A percentile compares a stretch with the other conserved stretches of the same genome.
Conservation (phyloP, 352 stramenopile genomes). For the Globisporangium nodosum region DNA sequence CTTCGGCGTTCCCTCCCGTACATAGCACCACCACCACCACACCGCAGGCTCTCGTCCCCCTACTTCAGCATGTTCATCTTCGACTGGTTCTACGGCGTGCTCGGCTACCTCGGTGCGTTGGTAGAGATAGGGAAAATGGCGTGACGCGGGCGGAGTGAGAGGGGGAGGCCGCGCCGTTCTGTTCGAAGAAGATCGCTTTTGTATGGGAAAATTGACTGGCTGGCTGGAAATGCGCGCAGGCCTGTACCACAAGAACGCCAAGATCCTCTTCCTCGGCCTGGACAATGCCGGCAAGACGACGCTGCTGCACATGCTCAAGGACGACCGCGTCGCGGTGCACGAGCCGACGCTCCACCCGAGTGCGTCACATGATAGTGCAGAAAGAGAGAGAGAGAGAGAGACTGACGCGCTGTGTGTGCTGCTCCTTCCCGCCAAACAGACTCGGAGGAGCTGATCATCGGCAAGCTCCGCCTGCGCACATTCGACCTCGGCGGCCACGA, state of each 20-base stretch:
- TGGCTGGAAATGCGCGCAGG: conserved; percentile 46
- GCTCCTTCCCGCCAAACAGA: conserved; percentile 28
- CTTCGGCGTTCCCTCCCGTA: conserved; percentile 1
- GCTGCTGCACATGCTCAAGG: conserved; percentile 99
- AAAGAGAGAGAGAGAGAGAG: not conserved
- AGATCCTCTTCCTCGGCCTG: conserved; percentile 99
- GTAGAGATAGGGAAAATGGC: too few relatives aligned
- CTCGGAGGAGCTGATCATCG: conserved; percentile 91
- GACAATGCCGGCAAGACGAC: conserved; percentile 99
- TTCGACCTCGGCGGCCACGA: conserved; percentile 99
- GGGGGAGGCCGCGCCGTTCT: too few relatives aligned
- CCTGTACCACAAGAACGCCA: conserved; percentile 99
- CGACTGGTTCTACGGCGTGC: conserved; percentile 94
- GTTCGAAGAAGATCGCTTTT: not conserved
- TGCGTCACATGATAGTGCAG: conserved; percentile 17
- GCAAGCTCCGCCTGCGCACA: conserved; percentile 98
- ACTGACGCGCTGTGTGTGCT: conserved; percentile 2
- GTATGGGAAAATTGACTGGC: not conserved
- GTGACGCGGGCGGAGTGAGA: too few relatives aligned
- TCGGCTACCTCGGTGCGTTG: conserved; percentile 86
- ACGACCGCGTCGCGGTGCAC: conserved; percentile 95
- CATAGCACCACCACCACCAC: not conserved
- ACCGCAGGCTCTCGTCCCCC: not conserved
- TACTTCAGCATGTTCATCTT: conserved; percentile 88
- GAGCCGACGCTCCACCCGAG: conserved; percentile 96